Conservation (phyloP, 768 basidiomycete species). For the Amanita thiersii region DNA sequence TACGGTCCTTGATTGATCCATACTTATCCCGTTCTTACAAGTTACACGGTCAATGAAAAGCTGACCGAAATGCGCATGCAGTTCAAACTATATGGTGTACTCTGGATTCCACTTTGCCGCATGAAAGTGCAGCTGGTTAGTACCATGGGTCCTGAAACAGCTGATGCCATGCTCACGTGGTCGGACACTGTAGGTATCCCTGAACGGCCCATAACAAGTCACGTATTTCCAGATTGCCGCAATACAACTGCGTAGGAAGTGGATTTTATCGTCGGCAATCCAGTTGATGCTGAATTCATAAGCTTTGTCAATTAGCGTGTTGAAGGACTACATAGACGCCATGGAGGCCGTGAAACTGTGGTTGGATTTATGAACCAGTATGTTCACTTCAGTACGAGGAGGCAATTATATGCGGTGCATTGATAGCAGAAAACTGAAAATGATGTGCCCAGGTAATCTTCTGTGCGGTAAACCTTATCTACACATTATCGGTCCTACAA, state of each 20-base stretch:
- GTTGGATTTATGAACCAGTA: conserved; percentile 77
- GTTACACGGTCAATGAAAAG: no score
- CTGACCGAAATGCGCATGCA: no score
- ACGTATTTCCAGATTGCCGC: conserved; percentile 56
- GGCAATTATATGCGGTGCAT: conserved; percentile 91
- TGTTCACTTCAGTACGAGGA: conserved; percentile 82
- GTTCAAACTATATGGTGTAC: no score
- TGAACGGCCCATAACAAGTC: not conserved
- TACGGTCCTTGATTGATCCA: no score
- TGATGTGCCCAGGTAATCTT: conserved; percentile 89
- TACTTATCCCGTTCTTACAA: no score
- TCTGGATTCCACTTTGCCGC: no score
- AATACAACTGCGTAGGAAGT: conserved; percentile 96
- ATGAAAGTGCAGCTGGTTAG: no score
- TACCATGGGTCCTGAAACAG: conserved; percentile 93
- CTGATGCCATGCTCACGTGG: conserved; percentile 97
- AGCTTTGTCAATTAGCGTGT: conserved; percentile 66
- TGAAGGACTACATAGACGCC: conserved; percentile 73
- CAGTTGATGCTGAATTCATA: conserved; percentile 68
- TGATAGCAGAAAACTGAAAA: conserved; percentile 71
- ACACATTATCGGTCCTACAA: conserved; percentile 72
- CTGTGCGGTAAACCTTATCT: conserved; percentile 89
- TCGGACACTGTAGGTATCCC: conserved; percentile 66
- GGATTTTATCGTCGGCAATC: conserved; percentile 34
- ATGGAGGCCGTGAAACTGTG: conserved; percentile 93